A percentile compares a stretch with the other conserved stretches of the same genome.
phyloP scores from a whole-genome alignment of 345 rosid genomes.

The Ailanthus altissimus region DNA sequence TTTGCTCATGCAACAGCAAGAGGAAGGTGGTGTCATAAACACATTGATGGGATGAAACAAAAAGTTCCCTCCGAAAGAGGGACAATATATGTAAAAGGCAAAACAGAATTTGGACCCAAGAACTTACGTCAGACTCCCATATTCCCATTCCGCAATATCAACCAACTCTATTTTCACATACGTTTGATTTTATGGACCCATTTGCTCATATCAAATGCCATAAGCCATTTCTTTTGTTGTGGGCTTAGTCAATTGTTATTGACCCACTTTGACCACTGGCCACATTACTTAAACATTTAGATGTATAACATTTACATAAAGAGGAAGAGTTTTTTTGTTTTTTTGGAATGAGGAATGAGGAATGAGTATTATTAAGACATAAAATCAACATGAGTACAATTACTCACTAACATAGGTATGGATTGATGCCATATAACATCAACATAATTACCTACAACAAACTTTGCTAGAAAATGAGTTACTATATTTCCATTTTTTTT shows the following conservation, averaged over 20 bases:
- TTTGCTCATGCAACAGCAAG: background rate
- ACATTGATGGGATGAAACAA: conserved; percentile 18
- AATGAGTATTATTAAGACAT: too few relatives aligned
- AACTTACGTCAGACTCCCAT: conserved; percentile 18
- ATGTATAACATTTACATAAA: conserved; percentile 2
- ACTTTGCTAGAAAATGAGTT: too few relatives aligned
- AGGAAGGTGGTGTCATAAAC: background rate
- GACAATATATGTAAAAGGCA: conserved; percentile 19
- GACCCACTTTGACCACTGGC: conserved; percentile 48
- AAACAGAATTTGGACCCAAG: conserved; percentile 18
- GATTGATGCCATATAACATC: too few relatives aligned
- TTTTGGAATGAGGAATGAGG: too few relatives aligned
- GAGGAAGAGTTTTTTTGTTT: too few relatives aligned
- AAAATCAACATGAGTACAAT: too few relatives aligned
- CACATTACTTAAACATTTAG: background rate
- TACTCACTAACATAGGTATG: too few relatives aligned
- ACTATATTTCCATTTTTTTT: too few relatives aligned
- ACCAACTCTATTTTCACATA: background rate
- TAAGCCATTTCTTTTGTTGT: conserved; percentile 15
- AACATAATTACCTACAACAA: too few relatives aligned
- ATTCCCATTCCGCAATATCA: conserved; percentile 6
- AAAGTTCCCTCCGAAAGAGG: conserved; percentile 29
- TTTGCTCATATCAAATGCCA: conserved; percentile 1
- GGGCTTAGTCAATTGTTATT: conserved; percentile 32
- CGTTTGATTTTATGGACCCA: background rate